Percentiles rank a stretch among this genome's conserved stretches.
These are phyloP conservation scores for Prunella vulgaris DNA, from an alignment of 257 asterid species.

Conservation along the genomic window DNA sequence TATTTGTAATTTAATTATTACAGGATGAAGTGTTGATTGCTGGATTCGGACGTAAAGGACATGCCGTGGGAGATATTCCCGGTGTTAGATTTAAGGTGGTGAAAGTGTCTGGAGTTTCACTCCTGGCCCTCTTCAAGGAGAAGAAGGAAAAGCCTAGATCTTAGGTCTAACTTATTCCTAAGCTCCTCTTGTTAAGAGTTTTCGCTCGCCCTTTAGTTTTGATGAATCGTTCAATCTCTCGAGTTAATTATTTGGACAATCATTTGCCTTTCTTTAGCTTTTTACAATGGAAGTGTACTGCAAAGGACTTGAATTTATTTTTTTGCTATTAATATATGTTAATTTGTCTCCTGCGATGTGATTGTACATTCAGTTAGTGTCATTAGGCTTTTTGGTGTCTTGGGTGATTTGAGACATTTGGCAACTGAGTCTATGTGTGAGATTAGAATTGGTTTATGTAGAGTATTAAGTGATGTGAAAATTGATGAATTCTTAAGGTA, in stretches of 20 bases:
- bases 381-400: not conserved
- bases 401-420: not conserved
- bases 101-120: constrained; percentile 75
- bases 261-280: not conserved
- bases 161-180: constrained; percentile 3
- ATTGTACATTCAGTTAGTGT: not conserved
- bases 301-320: not conserved
- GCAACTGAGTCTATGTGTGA: too few species aligned
- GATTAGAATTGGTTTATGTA: too few species aligned
- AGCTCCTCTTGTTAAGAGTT: not conserved
- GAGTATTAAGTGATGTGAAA: too few species aligned
- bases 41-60: constrained; percentile 72
- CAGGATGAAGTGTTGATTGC: constrained; percentile 81
- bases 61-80: constrained; percentile 78
- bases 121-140: constrained; percentile 69
- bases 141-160: constrained; percentile 76
- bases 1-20: not conserved
- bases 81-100: constrained; percentile 76
- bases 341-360: not conserved
- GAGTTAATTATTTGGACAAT: constrained; percentile 16
- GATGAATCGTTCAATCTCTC: not conserved
- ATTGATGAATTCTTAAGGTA: too few species aligned
- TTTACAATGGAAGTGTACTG: not conserved
- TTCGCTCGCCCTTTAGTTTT: constrained; percentile 5
- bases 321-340: not conserved